Percentiles rank a stretch among this genome's conserved stretches.
phyloP scores from a whole-genome alignment of 345 rosid species.

The Hibiscus trionum region DNA sequence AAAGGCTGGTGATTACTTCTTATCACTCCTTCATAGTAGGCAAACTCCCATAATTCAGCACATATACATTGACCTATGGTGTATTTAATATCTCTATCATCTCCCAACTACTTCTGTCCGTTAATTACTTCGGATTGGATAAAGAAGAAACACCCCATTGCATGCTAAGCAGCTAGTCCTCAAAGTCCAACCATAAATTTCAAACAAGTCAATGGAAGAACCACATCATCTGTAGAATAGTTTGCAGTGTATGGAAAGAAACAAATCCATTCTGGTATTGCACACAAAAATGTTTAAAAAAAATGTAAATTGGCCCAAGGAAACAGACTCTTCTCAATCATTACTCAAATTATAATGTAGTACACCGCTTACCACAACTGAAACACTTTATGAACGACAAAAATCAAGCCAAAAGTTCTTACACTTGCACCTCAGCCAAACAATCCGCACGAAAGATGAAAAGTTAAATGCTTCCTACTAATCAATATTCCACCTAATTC shows the following conservation, averaged over 20 bases:
- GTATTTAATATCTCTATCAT: not conserved
- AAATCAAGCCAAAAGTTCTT: slow-evolving; percentile 3
- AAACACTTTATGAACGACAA: not conserved
- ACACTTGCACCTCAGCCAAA: not conserved
- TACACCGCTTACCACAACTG: not conserved
- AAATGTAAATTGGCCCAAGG: not conserved
- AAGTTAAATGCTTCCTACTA: not conserved
- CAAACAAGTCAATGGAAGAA: not conserved
- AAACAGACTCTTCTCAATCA: not conserved
- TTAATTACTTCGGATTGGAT: not conserved
- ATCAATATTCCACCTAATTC: not conserved
- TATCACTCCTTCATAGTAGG: not conserved
- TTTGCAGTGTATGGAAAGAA: not conserved
- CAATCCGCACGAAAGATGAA: not conserved
- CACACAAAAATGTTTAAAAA: not conserved
- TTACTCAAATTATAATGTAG: not conserved
- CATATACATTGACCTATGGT: not conserved
- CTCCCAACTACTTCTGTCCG: not conserved
- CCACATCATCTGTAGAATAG: not conserved
- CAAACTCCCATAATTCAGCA: not conserved
- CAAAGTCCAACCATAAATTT: not conserved
- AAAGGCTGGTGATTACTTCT: not conserved
- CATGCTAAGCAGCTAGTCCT: not conserved
- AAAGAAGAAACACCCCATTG: not conserved
- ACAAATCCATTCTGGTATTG: not conserved